A percentile compares a stretch with the other conserved stretches of the same genome.
These are phyloP conservation scores for Stylosanthes scabra DNA, from an alignment of 331 rosid genomes.

Conservation along the genomic window DNA sequence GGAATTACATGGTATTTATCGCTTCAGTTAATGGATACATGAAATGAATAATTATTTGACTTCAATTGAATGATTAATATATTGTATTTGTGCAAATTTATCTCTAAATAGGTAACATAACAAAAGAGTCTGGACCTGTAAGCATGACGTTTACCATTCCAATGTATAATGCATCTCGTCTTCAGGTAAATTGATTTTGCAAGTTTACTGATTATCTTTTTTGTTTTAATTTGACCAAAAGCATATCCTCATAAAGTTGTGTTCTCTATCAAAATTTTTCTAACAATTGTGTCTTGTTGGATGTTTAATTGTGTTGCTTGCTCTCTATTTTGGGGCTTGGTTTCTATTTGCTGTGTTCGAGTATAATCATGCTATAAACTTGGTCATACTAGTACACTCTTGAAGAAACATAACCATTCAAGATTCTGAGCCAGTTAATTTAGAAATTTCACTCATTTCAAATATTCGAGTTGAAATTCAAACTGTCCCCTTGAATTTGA, in stretches of 20 bases:
- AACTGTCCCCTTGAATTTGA: too few species aligned
- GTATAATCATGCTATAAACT: not conserved
- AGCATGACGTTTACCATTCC: conserved; percentile 95
- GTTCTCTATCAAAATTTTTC: conserved; percentile 8
- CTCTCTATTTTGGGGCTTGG: conserved; percentile 28
- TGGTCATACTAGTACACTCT: not conserved
- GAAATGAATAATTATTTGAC: conserved; percentile 1
- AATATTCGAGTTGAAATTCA: too few species aligned
- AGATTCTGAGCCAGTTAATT: conserved; percentile 18
- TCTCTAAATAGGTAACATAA: conserved; percentile 65
- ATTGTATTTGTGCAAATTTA: conserved; percentile 36
- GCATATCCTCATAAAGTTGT: not conserved
- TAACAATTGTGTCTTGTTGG: conserved; percentile 10
- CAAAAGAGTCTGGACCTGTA: conserved; percentile 91
- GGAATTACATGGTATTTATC: conserved; percentile 64
- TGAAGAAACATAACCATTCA: not conserved
- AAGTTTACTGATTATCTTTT: conserved; percentile 32
- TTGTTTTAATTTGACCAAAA: conserved; percentile 28
- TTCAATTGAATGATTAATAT: conserved; percentile 20
- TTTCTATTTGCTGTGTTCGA: conserved; percentile 16
- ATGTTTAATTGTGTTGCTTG: conserved; percentile 4
- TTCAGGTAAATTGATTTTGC: conserved; percentile 62
- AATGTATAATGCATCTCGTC: conserved; percentile 81
- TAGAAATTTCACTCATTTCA: not conserved
- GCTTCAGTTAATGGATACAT: conserved; percentile 26